Conservation (phyloP, 2,329 filamentous ascomycete genomes). For the Niveomyces coronatus region DNA sequence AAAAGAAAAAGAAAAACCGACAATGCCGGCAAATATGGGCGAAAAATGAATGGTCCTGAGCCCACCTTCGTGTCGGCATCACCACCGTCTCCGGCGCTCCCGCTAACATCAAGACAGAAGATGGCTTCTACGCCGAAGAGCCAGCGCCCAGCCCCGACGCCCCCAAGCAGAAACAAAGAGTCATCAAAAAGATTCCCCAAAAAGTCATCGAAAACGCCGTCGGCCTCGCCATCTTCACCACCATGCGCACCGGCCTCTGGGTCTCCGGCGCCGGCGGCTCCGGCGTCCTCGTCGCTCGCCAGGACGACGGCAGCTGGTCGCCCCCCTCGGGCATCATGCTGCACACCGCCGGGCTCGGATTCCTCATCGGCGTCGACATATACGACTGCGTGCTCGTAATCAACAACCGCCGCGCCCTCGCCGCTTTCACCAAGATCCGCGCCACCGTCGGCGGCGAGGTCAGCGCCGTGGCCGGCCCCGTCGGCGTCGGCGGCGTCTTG, state of each 20-base stretch:
- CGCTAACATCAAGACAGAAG: conserved; percentile 25
- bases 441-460: conserved; percentile 72
- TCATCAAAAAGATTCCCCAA: conserved; percentile 42
- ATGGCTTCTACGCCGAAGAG: conserved; percentile 39
- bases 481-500: conserved; percentile 62
- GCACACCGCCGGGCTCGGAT: conserved; percentile 69
- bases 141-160: conserved; percentile 20
- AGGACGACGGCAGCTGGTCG: conserved; percentile 60
- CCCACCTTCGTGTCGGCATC: background rate
- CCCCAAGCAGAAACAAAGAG: conserved; percentile 32
- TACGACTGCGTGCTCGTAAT: conserved; percentile 86
- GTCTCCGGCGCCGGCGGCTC: conserved; percentile 57
- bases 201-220: conserved; percentile 55
- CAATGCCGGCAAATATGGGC: no score
- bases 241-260: conserved; percentile 55
- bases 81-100: background rate
- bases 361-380: conserved; percentile 73
- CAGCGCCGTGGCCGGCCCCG: conserved; percentile 59
- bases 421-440: conserved; percentile 65
- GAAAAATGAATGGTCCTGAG: no score
- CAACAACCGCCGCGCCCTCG: conserved; percentile 64
- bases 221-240: conserved; percentile 64
- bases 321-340: conserved; percentile 75
- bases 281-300: conserved; percentile 52
- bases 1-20: no score